phyloP scores from a whole-genome alignment of 208 protist genomes.

The Naegleria lovaniensis region DNA sequence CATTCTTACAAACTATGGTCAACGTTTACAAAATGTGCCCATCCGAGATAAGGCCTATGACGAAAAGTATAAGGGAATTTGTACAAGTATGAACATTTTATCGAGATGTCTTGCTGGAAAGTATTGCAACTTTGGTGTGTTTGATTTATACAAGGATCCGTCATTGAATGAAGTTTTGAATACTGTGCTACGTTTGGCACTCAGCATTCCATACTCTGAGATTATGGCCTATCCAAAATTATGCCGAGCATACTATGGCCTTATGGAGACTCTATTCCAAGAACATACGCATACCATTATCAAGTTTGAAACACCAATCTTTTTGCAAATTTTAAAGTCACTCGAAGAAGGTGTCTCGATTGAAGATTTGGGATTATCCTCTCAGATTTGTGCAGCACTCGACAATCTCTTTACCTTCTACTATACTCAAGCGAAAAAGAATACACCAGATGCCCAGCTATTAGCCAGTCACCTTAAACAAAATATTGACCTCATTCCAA shows the following conservation, averaged over 20 bases:
- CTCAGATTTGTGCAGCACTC: constrained; percentile 24
- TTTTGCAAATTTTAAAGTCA: constrained; percentile 41
- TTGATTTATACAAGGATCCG: constrained; percentile 57
- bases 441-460: neutral
- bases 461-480: constrained; percentile 35
- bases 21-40: neutral
- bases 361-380: constrained; percentile 26
- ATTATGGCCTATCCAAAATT: constrained; percentile 51
- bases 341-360: constrained; percentile 47
- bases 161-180: constrained; percentile 48
- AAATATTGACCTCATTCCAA: constrained; percentile 37
- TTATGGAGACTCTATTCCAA: constrained; percentile 49
- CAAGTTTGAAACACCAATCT: constrained; percentile 45
- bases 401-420: constrained; percentile 40
- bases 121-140: constrained; percentile 68
- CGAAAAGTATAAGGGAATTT: constrained; percentile 54
- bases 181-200: constrained; percentile 21
- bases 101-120: constrained; percentile 48
- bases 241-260: constrained; percentile 39
- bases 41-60: constrained; percentile 39
- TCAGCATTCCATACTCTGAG: constrained; percentile 35
- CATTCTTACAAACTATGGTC: constrained; percentile 33
- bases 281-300: constrained; percentile 42
- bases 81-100: constrained; percentile 48
- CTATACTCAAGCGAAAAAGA: constrained; percentile 30